Evolutionary conservation across 345 rosid genomes (phyloP), one percentile per base, ranked within the genome.

Genomic region (Eucalyptus polybractea): DNA sequence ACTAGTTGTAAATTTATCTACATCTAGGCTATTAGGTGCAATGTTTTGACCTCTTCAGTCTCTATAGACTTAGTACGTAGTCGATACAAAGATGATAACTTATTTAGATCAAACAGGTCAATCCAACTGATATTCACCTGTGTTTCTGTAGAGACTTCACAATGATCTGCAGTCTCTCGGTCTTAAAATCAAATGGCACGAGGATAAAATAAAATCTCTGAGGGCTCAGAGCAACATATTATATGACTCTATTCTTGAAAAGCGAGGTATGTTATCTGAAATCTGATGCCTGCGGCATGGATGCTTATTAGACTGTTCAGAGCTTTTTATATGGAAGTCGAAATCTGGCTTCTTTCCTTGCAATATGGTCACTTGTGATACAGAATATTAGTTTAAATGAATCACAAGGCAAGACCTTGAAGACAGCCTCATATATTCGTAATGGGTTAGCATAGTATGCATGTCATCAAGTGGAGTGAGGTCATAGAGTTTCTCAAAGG

Each of bases 141-240:
- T 65, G 86, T 88, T 65, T 88, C 4, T 89, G 90, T 93, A 95
- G 94, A 97, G 91, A 91, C 96, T 96, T 92, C 92, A 96, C 90
- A 93, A 95, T 90, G 98, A 95, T 88, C 93, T 95, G 62, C 94
- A 92, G 40, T 44, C 47, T 4, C 87, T 95, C 49, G 98, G 97
- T 89, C 87, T 85, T 90, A 95, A 93, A 91, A 92, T 97, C 93
- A 96, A 94, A 91, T 93, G 86, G 87, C 97, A 95, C 7, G 98
- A 95, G 72, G 93, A 94, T 56, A 93, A 93, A 87, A 40, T 95
- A n/a, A 92, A 88, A 16, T 89, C 92, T 88, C 88, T 95, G 93
- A 93, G 92, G 89, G 53, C 90, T 62, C 93, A 94, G 93, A 94
- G 92, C 87, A 90, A 76, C 92, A 96, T 95, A 88, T 50, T 96